These are phyloP conservation scores for Neocucurbitaria cava DNA, from an alignment of 2,329 filamentous ascomycete genomes.

Conservation along the genomic window DNA sequence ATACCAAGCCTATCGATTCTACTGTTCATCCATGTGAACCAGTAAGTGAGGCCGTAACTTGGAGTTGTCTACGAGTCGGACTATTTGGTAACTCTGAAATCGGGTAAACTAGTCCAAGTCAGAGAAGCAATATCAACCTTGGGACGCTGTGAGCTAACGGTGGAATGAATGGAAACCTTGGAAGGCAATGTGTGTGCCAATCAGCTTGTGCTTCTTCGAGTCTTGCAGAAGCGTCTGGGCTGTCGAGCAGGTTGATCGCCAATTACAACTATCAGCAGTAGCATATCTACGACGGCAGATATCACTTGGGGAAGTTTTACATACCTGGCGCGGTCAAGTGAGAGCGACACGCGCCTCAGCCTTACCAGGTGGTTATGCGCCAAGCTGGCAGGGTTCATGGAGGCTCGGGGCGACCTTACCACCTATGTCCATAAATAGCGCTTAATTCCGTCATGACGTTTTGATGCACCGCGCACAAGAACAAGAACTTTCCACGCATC, in stretches of 20 bases:
- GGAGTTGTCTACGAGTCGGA: background rate
- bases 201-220: background rate
- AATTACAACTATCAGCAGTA: background rate
- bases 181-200: background rate
- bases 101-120: background rate
- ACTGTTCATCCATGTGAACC: background rate
- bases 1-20: slow-evolving; percentile 9
- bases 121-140: background rate
- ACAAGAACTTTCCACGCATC: background rate
- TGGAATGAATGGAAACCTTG: too few relatives aligned
- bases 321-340: slow-evolving; percentile 1
- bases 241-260: background rate
- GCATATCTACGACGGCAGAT: background rate
- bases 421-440: too few relatives aligned
- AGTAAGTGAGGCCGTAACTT: background rate
- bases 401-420: too few relatives aligned
- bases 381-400: slow-evolving; percentile 13
- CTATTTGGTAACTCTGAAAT: background rate
- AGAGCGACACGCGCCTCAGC: slow-evolving; percentile 8
- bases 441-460: slow-evolving; percentile 23
- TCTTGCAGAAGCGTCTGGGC: background rate
- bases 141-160: background rate
- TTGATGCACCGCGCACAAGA: slow-evolving; percentile 2
- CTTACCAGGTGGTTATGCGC: slow-evolving; percentile 3
- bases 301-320: background rate